Evolutionary conservation across 768 basidiomycete genomes (phyloP).

Genomic region (Galerina sulciceps): DNA sequence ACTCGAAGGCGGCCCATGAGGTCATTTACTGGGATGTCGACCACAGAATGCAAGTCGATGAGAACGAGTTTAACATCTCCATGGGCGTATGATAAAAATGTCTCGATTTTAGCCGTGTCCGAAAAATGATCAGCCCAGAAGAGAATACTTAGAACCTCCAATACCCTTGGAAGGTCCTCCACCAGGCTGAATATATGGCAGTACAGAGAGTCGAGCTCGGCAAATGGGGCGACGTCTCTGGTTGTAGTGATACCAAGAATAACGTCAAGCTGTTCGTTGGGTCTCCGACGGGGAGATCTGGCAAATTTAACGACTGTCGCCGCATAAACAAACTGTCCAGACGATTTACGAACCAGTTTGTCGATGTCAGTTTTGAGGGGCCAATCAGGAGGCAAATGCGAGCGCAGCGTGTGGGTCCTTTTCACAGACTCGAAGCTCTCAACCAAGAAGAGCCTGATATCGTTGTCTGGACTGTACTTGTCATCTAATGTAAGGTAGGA

Average conservation of each 20-base stretch:
- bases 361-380: constrained; percentile 1
- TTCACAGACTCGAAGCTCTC: neutral
- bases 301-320: constrained; percentile 10
- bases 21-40: too few species aligned
- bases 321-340: constrained; percentile 14
- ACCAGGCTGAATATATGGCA: constrained; percentile 5
- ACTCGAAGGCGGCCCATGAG: too few species aligned
- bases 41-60: too few species aligned
- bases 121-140: too few species aligned
- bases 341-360: constrained; percentile 8
- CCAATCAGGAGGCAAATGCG: neutral
- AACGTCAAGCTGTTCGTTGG: neutral
- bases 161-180: neutral
- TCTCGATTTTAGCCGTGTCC: too few species aligned
- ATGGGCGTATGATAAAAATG: too few species aligned
- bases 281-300: neutral
- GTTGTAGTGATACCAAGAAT: neutral
- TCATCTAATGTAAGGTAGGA: constrained; percentile 4
- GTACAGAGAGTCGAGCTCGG: constrained; percentile 13
- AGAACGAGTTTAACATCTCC: too few species aligned
- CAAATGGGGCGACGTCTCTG: constrained; percentile 5
- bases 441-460: constrained; percentile 1
- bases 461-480: constrained; percentile 5
- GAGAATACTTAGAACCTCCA: neutral
- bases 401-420: neutral